Conservation (phyloP, 2,329 filamentous ascomycete genomes). For the Xylariaceae sp. region DNA sequence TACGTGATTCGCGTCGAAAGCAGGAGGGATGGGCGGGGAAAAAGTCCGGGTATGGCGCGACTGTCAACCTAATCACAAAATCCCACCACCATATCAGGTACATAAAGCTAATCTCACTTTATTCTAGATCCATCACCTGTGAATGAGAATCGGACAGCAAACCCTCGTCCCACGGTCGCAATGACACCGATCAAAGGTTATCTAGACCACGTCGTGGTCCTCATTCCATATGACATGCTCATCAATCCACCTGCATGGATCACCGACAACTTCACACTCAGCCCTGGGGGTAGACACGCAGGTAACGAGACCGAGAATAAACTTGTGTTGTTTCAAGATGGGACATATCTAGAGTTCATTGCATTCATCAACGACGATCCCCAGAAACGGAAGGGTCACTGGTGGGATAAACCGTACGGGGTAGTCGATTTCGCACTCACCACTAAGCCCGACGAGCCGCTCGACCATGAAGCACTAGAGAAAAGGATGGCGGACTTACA, state of each 20-base stretch:
- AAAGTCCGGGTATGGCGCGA: no score
- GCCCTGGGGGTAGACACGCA: background rate
- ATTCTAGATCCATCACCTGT: no score
- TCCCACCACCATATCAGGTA: no score
- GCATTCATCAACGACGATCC: background rate
- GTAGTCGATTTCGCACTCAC: background rate
- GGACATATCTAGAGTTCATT: slow-evolving; percentile 1
- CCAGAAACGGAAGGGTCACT: background rate
- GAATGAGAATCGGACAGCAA: no score
- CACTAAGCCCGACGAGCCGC: background rate
- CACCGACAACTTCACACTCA: background rate
- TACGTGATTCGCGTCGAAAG: no score
- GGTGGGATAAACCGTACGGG: background rate
- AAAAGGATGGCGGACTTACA: background rate
- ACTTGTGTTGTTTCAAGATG: background rate
- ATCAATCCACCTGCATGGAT: background rate
- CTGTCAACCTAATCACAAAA: no score
- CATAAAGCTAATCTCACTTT: no score
- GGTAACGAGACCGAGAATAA: background rate
- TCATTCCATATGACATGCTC: background rate
- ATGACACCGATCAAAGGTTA: background rate
- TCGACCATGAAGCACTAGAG: background rate
- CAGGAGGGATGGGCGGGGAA: no score
- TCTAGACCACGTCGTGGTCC: background rate
- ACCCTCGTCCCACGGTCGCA: no score